A percentile compares a stretch with the other conserved stretches of the same genome.
Evolutionary conservation across 768 basidiomycete species (phyloP).

Genomic region (Chiua virens): DNA sequence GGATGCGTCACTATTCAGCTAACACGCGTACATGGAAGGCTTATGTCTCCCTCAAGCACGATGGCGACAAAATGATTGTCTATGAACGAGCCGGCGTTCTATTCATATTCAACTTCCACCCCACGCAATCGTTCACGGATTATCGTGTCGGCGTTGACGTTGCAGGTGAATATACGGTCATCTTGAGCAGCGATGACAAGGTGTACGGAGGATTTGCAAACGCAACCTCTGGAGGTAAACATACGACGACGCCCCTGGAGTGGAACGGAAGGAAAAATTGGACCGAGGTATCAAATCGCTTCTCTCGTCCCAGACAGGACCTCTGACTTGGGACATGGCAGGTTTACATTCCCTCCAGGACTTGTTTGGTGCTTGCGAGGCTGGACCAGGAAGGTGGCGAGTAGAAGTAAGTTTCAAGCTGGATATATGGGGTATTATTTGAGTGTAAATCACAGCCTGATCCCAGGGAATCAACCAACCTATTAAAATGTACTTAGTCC

Average conservation of each 20-base stretch:
- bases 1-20: background rate
- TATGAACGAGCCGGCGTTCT: conserved; percentile 92
- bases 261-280: conserved; percentile 96
- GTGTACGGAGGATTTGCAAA: conserved; percentile 90
- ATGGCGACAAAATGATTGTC: conserved; percentile 88
- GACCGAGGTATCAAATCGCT: conserved; percentile 59
- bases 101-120: conserved; percentile 98
- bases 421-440: background rate
- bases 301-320: background rate
- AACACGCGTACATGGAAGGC: conserved; percentile 46
- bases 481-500: no score
- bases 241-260: conserved; percentile 79
- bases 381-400: background rate
- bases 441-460: no score
- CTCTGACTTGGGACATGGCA: conserved; percentile 8
- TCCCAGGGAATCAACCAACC: no score
- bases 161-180: conserved; percentile 80
- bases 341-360: conserved; percentile 34
- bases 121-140: conserved; percentile 85
- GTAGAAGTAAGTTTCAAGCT: background rate
- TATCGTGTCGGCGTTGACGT: conserved; percentile 90
- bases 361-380: conserved; percentile 32
- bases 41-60: conserved; percentile 92
- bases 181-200: conserved; percentile 84
- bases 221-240: conserved; percentile 59